Evolutionary conservation across 2,329 filamentous ascomycete genomes (phyloP), one percentile per base, ranked within the genome.

Genomic region (Colletotrichum lini): DNA sequence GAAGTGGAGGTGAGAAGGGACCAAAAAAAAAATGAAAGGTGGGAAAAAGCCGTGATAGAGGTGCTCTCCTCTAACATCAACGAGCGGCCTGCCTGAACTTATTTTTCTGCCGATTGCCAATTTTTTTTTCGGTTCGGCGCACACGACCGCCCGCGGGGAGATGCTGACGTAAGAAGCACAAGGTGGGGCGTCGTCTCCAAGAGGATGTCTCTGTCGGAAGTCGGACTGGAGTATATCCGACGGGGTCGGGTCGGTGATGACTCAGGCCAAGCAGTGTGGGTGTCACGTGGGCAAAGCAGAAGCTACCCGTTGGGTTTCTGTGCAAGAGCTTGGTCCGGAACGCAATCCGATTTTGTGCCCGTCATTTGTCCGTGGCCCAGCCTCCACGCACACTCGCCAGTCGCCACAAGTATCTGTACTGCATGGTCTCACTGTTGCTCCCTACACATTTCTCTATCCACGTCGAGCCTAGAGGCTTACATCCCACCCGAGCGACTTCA

Each of bases 51-150:
- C 56, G 59, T 38, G 50, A 66, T 60, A 23, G 42, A 58, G 42
- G 57, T 47, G 49, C 67, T 70, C 60, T 40, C 16, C 47, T 70
- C 45, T 35, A 40, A 56, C 30, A 52, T 66, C 56, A 52, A 56
- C 54, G 70, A 68, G 42, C 44, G 59, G 42, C 67, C 73, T 71
- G 72, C 71, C 73, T 58, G 62, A 64, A 58, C 61, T 63, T 52
- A 63, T 74, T 58, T 72, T 71, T 71, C 68, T 71, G 70, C 66
- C 70, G 70, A 35, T 49, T 45, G 56, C 67, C 66, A 70, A 61
- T 72, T 72, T 73, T 72, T 73, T 72, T 72, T 65, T 47, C 38
- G 53, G 61, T 42, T 47, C 50, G 59, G 50, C 23, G 52, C 54
- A 30, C 30, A 61, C 56, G 70, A 72, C 70, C 66, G 70, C 69